These are phyloP conservation scores for Colletotrichum sp. DNA, from an alignment of 2,329 filamentous ascomycete genomes.

Conservation along the genomic window DNA sequence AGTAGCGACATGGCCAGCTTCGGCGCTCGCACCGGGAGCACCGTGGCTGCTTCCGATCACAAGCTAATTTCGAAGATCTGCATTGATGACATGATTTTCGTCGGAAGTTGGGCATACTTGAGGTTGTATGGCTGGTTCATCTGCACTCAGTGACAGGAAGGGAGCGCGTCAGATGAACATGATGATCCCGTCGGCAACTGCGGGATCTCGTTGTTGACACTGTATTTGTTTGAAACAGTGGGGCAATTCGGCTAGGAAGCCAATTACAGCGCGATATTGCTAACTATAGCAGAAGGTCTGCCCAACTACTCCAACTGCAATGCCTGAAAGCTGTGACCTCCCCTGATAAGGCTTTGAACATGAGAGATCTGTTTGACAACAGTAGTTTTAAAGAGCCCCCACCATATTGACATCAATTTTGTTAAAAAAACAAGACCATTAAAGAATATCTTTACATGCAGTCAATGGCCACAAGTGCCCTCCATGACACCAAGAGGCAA, in stretches of 20 bases:
- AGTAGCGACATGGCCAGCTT: neutral
- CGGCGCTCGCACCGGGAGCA: neutral
- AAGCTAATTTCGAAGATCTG: neutral
- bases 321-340: neutral
- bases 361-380: neutral
- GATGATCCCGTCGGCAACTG: neutral
- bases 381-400: neutral
- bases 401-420: rapidly evolving
- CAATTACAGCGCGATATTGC: neutral
- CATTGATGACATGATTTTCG: neutral
- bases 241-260: neutral
- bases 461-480: neutral
- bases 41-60: neutral
- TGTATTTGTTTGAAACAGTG: neutral
- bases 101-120: neutral
- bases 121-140: neutral
- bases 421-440: neutral
- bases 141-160: neutral
- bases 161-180: neutral
- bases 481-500: neutral
- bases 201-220: neutral
- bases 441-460: neutral
- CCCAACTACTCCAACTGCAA: neutral
- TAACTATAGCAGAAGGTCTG: neutral
- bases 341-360: neutral